Evolutionary conservation across 805 yeast genomes (phyloP).

Genomic region (Lipomyces sp.): DNA sequence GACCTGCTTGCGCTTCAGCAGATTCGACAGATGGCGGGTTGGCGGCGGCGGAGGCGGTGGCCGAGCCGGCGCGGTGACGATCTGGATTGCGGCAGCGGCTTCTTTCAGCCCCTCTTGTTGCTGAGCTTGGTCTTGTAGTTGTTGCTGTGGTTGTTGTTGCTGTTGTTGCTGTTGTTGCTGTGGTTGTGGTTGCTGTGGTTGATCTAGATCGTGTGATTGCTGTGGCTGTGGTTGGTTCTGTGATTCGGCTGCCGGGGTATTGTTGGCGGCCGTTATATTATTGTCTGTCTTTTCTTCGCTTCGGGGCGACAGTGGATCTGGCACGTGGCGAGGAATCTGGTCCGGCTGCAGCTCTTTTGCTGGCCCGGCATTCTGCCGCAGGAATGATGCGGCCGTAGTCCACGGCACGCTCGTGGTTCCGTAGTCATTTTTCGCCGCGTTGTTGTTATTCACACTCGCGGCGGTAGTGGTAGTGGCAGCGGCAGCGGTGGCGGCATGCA

Average conservation of each 20-base stretch:
- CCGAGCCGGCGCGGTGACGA: neutral
- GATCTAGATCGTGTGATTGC: too few species aligned
- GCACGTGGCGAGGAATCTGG: constrained; percentile 22
- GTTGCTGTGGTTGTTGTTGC: too few species aligned
- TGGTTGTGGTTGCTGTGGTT: too few species aligned
- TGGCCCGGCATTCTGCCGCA: too few species aligned
- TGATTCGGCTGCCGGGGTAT: neutral
- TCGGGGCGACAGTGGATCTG: neutral
- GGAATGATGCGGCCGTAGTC: neutral
- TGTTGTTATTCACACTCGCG: neutral
- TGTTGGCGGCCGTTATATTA: too few species aligned
- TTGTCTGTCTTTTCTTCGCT: neutral
- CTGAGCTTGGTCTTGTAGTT: too few species aligned
- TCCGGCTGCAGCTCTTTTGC: neutral
- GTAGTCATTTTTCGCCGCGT: constrained; percentile 11
- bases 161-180: too few species aligned
- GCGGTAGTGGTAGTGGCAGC: neutral
- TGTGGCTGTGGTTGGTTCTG: neutral
- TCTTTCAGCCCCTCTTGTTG: too few species aligned
- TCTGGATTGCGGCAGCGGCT: neutral
- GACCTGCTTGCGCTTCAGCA: constrained; percentile 23
- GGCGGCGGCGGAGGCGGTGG: constrained; percentile 11
- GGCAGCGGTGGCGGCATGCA: neutral
- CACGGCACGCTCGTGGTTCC: constrained; percentile 20
- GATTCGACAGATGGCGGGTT: constrained; percentile 15